Base-by-base conservation (phyloP, 208 protist species). In the Hexamita inflata region DNA sequence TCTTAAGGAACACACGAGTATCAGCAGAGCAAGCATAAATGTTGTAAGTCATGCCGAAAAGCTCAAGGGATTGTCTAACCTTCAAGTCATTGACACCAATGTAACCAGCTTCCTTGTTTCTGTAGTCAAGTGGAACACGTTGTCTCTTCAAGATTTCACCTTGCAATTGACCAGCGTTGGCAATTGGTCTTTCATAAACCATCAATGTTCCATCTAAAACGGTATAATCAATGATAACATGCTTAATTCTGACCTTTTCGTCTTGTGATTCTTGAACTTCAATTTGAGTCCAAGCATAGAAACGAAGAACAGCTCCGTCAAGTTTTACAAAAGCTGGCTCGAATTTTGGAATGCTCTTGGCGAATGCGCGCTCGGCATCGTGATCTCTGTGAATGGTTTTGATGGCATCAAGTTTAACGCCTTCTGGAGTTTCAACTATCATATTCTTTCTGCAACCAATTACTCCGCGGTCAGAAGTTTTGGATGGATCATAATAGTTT, bases 241-340 rank as follows among this genome's bases (percentile, higher is more conserved):
- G 90, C 65, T 91, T 86, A 58, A 96, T 84, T 62, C 93, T 88
- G 42, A 75, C 80, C 38, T 79, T 80, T 81, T 97, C 93, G 0
- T 89, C 53, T 0, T 74, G 77, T 66, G 86, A 91, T 78, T 95
- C 91, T 64, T 88, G 80, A 34, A 97, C 90, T 7, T 84, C 78
- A 83, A 95, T 92, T 39, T 88, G 81, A 82, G 94, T 94, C 81
- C 90, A 96, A 35, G 82, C 91, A 75, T 91, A 91, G 80, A 94
- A 97, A 61, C 91, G 86, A 34, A 97, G 86, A 19, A 93, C 90
- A 73, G 94, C 92, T 66, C 90, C 80, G 75, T 94, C 90, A 57
- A 94, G 80, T 24, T 87, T 89, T 13, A 91, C 83, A 89, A 89
- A 93, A 38, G 84, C 85, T 78, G 92, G 90, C 38, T 76, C 15